phyloP scores from a whole-genome alignment of 169 alveolate species.

The Plasmodium gaboni region DNA sequence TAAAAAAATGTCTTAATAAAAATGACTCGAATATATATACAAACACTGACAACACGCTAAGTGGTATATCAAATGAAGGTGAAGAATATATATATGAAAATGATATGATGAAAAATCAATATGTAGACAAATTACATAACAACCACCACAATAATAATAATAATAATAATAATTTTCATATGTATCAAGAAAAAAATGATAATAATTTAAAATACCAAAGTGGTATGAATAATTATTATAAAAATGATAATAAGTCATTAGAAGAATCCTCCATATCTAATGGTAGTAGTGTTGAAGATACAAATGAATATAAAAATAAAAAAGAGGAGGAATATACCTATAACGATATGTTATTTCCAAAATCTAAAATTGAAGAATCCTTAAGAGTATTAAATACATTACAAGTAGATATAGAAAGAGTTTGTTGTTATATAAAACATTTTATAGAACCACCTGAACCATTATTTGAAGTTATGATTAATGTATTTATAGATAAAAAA shows the following conservation, averaged over 20 bases:
- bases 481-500: conserved; percentile 37
- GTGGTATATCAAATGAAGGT: neutral
- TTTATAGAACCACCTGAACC: conserved; percentile 73
- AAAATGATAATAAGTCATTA: conserved; percentile 5
- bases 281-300: neutral
- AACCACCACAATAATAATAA: neutral
- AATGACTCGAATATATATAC: conserved; percentile 7
- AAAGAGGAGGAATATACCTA: neutral
- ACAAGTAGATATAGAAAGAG: conserved; percentile 74
- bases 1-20: conserved; percentile 37
- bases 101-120: neutral
- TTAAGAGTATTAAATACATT: conserved; percentile 61
- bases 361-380: conserved; percentile 50
- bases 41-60: neutral
- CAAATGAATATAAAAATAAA: conserved; percentile 7
- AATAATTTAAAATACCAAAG: neutral
- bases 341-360: conserved; percentile 45
- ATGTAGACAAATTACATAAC: neutral
- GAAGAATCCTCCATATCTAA: conserved; percentile 38
- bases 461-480: conserved; percentile 43
- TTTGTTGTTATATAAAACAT: conserved; percentile 75
- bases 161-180: conserved; percentile 1
- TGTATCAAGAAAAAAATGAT: neutral
- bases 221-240: neutral
- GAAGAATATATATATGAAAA: neutral